These are phyloP conservation scores for Lasiodiplodia theobromae DNA, from an alignment of 2,329 filamentous ascomycete genomes.

Conservation along the genomic window DNA sequence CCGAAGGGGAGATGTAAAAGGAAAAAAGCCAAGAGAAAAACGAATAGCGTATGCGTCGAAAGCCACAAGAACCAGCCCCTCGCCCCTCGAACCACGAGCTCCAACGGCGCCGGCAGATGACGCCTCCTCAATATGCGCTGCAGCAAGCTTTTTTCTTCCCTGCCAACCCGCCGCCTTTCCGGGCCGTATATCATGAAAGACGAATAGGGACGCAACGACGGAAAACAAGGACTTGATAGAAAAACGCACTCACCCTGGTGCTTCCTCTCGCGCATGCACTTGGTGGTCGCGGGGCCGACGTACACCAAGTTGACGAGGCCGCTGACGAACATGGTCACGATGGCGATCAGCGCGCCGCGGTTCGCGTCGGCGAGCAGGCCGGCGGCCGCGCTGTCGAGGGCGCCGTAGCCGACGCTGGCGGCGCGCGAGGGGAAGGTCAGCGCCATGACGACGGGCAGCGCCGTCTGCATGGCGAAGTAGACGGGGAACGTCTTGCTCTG, in stretches of 20 bases:
- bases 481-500: conserved; percentile 84
- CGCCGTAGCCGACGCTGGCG: conserved; percentile 28
- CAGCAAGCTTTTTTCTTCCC: conserved; percentile 36
- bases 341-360: conserved; percentile 57
- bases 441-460: conserved; percentile 74
- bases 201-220: neutral
- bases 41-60: neutral
- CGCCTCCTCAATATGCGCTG: neutral
- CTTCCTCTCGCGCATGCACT: conserved; percentile 76
- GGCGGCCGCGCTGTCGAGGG: neutral
- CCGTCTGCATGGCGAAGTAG: conserved; percentile 86
- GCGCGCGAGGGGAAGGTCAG: conserved; percentile 72
- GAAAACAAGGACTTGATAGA: neutral
- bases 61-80: neutral
- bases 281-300: conserved; percentile 77
- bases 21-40: neutral
- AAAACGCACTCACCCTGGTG: conserved; percentile 60
- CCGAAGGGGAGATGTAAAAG: neutral
- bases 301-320: conserved; percentile 74
- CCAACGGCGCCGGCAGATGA: neutral
- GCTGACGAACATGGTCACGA: conserved; percentile 73
- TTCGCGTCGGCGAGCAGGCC: conserved; percentile 32
- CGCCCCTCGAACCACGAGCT: neutral
- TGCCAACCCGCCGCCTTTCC: conserved; percentile 55
- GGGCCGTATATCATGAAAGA: neutral